Percentiles rank a stretch among this genome's conserved stretches.
Conservation (phyloP, 768 basidiomycete species). For the Candolleomyces aberdarensis region DNA sequence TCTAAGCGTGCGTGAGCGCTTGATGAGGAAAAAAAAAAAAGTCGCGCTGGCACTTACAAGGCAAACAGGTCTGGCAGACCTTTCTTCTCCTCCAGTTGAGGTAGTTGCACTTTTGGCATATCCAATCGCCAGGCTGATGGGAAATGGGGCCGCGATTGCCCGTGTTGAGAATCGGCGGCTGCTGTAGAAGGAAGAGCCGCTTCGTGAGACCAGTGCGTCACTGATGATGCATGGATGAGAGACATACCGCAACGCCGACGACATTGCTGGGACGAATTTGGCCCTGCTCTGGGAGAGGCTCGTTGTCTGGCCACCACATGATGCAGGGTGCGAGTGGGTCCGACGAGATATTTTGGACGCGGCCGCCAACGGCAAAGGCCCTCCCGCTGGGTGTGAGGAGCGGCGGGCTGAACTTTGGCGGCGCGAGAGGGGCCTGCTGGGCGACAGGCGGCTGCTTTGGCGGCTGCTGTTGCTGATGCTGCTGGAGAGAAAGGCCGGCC, state of each 20-base stretch:
- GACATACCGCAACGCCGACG: conserved; percentile 49
- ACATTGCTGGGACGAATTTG: conserved; percentile 67
- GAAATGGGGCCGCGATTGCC: conserved; percentile 87
- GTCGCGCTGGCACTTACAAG: conserved; percentile 49
- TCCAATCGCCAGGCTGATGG: conserved; percentile 82
- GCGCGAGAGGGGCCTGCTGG: conserved; percentile 15
- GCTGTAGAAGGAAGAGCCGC: conserved; percentile 34
- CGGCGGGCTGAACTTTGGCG: conserved; percentile 54
- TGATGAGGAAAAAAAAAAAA: conserved; percentile 7
- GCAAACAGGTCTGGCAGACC: conserved; percentile 86
- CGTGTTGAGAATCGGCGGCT: conserved; percentile 85
- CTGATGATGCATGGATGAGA: not conserved
- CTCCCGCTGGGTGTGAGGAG: conserved; percentile 83
- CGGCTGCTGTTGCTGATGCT: conserved; percentile 15
- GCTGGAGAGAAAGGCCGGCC: conserved; percentile 9
- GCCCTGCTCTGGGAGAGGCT: conserved; percentile 74
- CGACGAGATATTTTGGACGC: conserved; percentile 73
- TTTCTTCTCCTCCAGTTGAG: conserved; percentile 85
- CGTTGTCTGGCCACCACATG: conserved; percentile 92
- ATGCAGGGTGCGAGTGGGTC: conserved; percentile 74
- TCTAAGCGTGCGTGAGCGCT: conserved; percentile 38
- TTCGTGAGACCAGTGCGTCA: conserved; percentile 4
- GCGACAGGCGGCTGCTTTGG: not conserved
- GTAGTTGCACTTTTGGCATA: conserved; percentile 83
- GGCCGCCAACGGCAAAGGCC: conserved; percentile 71